Percentiles rank a stretch among this genome's conserved stretches.
Conservation (phyloP, 2,329 filamentous ascomycete species). For the Aspergillus melleus region DNA sequence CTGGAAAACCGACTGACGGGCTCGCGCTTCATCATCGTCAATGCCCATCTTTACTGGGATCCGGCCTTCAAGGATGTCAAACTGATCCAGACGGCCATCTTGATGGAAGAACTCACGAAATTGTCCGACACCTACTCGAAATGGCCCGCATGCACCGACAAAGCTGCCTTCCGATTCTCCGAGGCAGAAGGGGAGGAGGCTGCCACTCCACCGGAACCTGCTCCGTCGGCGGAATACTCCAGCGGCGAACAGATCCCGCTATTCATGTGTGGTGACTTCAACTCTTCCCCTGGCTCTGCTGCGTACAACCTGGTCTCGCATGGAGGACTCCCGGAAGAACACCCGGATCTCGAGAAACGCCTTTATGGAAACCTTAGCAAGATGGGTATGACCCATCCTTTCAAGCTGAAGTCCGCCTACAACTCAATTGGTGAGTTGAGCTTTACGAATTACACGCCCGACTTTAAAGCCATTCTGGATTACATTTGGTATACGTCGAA, state of each 20-base stretch:
- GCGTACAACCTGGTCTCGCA: constrained; percentile 87
- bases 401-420: constrained; percentile 90
- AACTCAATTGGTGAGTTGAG: constrained; percentile 78
- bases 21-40: constrained; percentile 87
- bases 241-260: constrained; percentile 86
- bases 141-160: constrained; percentile 78
- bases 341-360: constrained; percentile 75
- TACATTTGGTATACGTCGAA: constrained; percentile 98
- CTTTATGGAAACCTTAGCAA: constrained; percentile 92
- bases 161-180: constrained; percentile 55
- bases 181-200: constrained; percentile 50
- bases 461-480: constrained; percentile 89
- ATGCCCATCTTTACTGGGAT: constrained; percentile 95
- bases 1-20: constrained; percentile 89
- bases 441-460: constrained; percentile 96
- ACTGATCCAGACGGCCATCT: constrained; percentile 88
- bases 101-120: constrained; percentile 89
- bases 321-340: constrained; percentile 74
- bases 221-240: constrained; percentile 82
- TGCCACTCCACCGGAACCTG: constrained; percentile 59
- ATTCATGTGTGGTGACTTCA: constrained; percentile 93
- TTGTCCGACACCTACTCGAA: constrained; percentile 82
- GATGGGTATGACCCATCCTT: constrained; percentile 90
- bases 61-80: constrained; percentile 90
- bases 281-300: constrained; percentile 81